A percentile compares a stretch with the other conserved stretches of the same genome.
Conservation (phyloP, 352 stramenopile genomes). For the Phytophthora hybrid region DNA sequence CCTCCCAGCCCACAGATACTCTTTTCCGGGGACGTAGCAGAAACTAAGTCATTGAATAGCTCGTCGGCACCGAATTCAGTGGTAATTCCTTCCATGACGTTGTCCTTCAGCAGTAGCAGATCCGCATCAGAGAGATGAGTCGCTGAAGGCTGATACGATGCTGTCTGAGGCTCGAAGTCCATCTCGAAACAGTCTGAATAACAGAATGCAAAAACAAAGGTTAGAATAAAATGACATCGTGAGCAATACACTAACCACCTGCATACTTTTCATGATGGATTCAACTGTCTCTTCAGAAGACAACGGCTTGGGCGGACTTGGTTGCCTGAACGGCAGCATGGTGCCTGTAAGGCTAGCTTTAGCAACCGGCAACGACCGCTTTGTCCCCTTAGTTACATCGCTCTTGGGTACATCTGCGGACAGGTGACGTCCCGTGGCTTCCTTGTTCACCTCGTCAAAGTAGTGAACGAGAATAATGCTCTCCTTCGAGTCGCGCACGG, state of each 20-base stretch:
- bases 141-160: constrained; percentile 17
- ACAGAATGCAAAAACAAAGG: constrained; percentile 4
- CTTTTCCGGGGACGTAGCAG: constrained; percentile 11
- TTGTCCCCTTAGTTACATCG: constrained; percentile 42
- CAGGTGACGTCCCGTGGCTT: constrained; percentile 10
- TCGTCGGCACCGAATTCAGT: constrained; percentile 40
- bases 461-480: constrained; percentile 89
- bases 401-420: constrained; percentile 4
- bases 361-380: constrained; percentile 39
- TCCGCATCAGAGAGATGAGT: constrained; percentile 31
- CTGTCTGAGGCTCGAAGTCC: constrained; percentile 45
- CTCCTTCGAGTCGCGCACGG: constrained; percentile 69
- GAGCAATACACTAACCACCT: not conserved
- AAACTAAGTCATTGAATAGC: constrained; percentile 39
- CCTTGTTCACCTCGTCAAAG: constrained; percentile 82
- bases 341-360: not conserved
- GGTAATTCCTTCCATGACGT: constrained; percentile 39
- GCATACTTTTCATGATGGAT: constrained; percentile 65
- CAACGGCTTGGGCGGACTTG: constrained; percentile 12
- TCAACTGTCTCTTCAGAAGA: constrained; percentile 52
- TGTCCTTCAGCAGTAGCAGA: constrained; percentile 44
- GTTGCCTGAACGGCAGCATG: constrained; percentile 14
- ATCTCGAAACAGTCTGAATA: constrained; percentile 63
- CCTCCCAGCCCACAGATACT: constrained; percentile 12
- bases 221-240: constrained; percentile 3